Evolutionary conservation across 2,329 filamentous ascomycete genomes (phyloP), one percentile per base, ranked within the genome.

Genomic region (Periconia sp.): DNA sequence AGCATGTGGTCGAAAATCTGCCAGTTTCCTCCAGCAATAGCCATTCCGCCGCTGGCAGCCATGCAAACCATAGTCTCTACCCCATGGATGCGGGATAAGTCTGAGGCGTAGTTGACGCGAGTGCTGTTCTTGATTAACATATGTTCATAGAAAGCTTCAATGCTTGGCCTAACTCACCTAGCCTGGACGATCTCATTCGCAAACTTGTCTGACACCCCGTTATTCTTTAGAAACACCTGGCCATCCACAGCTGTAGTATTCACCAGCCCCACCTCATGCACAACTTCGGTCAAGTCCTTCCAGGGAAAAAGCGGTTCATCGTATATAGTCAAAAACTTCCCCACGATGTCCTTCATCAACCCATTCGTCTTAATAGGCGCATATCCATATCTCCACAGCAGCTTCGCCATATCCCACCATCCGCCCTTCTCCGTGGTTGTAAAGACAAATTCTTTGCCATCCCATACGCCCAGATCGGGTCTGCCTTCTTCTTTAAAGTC

Each of bases 51-150:
- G 38, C 92, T 86, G 0, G 91, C 88, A 2, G 92, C 88, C 84
- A 97, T 89, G 30, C 91, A 92, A 2, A 95, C 87, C 87, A 96
- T 90, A 1, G 92, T 84, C 60, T 95, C 90, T 1, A 99, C 73
- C 0, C 90, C 94, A 61, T 97, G 92, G 34, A 97, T 94, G 24
- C 84, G 75, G n/a, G 77, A 81, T 10, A 97, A 71, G 56, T 97
- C 96, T 35, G 92, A 89, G 1, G 88, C 94, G 71, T 96, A 99
- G 69, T 97, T 97, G 51, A 96, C 92, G 15, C 94, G 81, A 1
- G 94, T 96, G 43, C 85, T 88, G 2, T 17, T 10, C 23, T 9
- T 11, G 6, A 33, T 49, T 30, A 43, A 43, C 24, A 22, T 55
- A 42, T 25, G 15, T 2, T 13, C 28, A 30, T 5, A 2, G 12